These are phyloP conservation scores for Echria macrotheca DNA, from an alignment of 495 filamentous ascomycete genomes.

Conservation along the genomic window DNA sequence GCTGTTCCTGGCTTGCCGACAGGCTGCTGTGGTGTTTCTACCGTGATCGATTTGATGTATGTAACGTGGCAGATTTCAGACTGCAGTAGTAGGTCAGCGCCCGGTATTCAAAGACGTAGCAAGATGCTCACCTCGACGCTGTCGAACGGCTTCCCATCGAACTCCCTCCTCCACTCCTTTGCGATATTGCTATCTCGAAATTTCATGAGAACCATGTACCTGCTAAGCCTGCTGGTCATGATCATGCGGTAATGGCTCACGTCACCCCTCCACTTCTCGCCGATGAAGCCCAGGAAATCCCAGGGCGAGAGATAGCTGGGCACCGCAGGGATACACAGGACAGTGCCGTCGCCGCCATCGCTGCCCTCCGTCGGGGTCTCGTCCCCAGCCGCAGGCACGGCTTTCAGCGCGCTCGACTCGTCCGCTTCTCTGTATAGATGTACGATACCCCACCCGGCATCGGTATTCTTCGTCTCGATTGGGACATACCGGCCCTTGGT, in stretches of 20 bases:
- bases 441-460: constrained; percentile 88
- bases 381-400: background rate
- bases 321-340: constrained; percentile 88
- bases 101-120: too few species aligned
- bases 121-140: constrained; percentile 71
- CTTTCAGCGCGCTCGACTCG: constrained; percentile 44
- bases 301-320: constrained; percentile 86
- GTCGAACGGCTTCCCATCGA: constrained; percentile 94
- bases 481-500: constrained; percentile 76
- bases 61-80: constrained; percentile 95
- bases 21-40: constrained; percentile 43
- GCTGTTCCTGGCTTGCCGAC: constrained; percentile 50
- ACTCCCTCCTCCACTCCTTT: constrained; percentile 72
- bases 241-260: constrained; percentile 97
- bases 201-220: constrained; percentile 98
- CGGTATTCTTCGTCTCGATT: constrained; percentile 67
- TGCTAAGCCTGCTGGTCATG: constrained; percentile 76
- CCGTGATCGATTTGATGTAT: constrained; percentile 83
- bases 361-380: background rate
- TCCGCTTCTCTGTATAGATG: constrained; percentile 86
- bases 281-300: constrained; percentile 89
- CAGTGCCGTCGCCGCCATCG: constrained; percentile 49
- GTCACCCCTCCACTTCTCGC: constrained; percentile 78
- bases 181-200: constrained; percentile 73
- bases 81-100: too few species aligned